A percentile compares a stretch with the other conserved stretches of the same genome.
Evolutionary conservation across 768 basidiomycete genomes (phyloP).

Genomic region (Lactarius psammicola): DNA sequence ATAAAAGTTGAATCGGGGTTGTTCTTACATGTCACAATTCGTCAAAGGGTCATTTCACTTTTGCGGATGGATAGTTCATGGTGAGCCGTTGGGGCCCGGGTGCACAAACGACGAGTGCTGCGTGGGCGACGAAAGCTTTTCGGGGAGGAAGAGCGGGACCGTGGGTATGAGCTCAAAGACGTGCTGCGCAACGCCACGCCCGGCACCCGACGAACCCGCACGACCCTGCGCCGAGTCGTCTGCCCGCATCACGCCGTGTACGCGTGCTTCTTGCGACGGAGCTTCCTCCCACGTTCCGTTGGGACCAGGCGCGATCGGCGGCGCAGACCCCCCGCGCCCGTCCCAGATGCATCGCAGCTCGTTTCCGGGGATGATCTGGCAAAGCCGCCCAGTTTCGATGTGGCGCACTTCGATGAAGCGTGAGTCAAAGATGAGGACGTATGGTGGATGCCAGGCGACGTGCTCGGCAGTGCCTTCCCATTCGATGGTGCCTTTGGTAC

Average conservation of each 20-base stretch:
- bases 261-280: slow-evolving; percentile 72
- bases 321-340: slow-evolving; percentile 52
- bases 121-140: slow-evolving; percentile 41
- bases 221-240: slow-evolving; percentile 36
- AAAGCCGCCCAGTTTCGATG: slow-evolving; percentile 73
- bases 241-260: slow-evolving; percentile 84
- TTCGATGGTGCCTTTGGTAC: slow-evolving; percentile 70
- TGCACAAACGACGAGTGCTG: slow-evolving; percentile 33
- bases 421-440: slow-evolving; percentile 82
- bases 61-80: slow-evolving; percentile 15
- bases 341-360: slow-evolving; percentile 91
- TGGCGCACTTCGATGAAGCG: slow-evolving; percentile 91
- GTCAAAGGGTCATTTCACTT: background rate
- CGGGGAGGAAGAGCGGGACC: slow-evolving; percentile 64
- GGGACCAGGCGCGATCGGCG: slow-evolving; percentile 41
- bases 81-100: slow-evolving; percentile 39
- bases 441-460: slow-evolving; percentile 86
- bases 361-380: slow-evolving; percentile 77
- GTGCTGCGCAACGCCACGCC: slow-evolving; percentile 56
- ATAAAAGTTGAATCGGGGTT: background rate
- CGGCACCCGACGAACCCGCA: slow-evolving; percentile 37
- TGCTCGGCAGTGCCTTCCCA: slow-evolving; percentile 93
- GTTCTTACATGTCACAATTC: background rate
- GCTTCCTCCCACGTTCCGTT: slow-evolving; percentile 47
- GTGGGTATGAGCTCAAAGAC: slow-evolving; percentile 81